These are phyloP conservation scores for Penstemon davidsonii DNA, from an alignment of 257 asterid genomes.

Conservation along the genomic window DNA sequence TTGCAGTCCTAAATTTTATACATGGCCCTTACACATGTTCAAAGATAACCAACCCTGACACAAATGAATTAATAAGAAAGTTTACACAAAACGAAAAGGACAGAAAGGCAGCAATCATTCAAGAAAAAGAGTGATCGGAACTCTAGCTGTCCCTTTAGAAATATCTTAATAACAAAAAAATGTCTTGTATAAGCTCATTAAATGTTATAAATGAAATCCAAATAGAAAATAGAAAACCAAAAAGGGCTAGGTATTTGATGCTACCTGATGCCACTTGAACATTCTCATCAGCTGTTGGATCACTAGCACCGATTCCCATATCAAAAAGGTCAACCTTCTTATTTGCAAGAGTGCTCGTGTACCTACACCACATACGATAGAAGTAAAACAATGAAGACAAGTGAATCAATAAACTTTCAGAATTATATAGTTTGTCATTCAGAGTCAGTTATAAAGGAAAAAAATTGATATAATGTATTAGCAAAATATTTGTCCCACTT, in stretches of 20 bases:
- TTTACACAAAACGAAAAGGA: not conserved
- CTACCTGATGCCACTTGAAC: no score
- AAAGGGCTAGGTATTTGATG: no score
- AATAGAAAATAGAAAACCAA: not conserved
- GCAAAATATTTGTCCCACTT: not conserved
- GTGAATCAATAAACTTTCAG: not conserved
- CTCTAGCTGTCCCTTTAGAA: slow-evolving; percentile 15
- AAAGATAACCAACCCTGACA: not conserved
- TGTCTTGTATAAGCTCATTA: slow-evolving; percentile 16
- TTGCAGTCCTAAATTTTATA: slow-evolving; percentile 2
- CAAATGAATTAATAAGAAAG: not conserved
- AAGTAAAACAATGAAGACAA: no score
- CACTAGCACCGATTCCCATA: no score
- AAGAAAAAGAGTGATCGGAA: not conserved
- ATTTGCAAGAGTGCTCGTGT: no score
- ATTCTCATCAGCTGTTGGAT: no score
- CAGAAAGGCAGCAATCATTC: slow-evolving; percentile 6
- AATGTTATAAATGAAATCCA: slow-evolving; percentile 17
- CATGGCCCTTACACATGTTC: not conserved
- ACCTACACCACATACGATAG: no score
- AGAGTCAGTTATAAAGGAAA: not conserved
- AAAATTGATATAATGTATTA: slow-evolving; percentile 10
- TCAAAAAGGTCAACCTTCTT: no score
- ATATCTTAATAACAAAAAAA: slow-evolving; percentile 4
- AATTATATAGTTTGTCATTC: slow-evolving; percentile 4